These are phyloP conservation scores for Penicillium sclerotigenum DNA, from an alignment of 2,329 filamentous ascomycete species.

Conservation along the genomic window DNA sequence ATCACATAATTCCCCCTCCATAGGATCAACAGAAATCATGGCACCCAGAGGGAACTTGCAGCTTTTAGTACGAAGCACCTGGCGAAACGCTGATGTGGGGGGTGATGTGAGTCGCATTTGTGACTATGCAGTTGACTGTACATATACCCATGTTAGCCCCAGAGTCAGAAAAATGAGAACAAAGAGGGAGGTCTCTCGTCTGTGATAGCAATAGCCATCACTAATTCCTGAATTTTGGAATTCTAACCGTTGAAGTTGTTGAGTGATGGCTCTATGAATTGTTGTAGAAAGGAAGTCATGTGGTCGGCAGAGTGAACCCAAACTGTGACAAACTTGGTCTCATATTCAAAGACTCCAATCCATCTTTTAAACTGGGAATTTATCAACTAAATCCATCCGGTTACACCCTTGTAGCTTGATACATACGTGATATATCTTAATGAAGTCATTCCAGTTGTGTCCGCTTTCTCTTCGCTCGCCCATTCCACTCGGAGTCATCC, in stretches of 20 bases:
- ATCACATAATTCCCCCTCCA: constrained; percentile 15
- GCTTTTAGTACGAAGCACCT: constrained; percentile 2
- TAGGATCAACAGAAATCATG: background rate
- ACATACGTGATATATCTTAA: background rate
- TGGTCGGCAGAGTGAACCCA: constrained; percentile 5
- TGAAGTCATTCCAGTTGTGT: background rate
- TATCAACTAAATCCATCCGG: background rate
- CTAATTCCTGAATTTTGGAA: background rate
- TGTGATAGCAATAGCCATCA: background rate
- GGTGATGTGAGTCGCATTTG: constrained; percentile 3
- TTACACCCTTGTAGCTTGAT: background rate
- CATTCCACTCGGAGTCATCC: constrained; percentile 3
- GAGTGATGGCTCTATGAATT: background rate
- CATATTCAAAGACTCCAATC: background rate
- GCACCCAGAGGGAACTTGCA: constrained; percentile 4
- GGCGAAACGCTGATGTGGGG: constrained; percentile 17
- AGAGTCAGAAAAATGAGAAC: background rate
- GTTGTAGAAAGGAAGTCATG: constrained; percentile 13
- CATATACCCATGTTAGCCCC: constrained; percentile 2
- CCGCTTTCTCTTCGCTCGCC: background rate
- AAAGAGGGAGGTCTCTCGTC: background rate
- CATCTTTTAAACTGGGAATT: background rate
- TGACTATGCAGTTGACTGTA: constrained; percentile 1
- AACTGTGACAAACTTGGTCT: background rate
- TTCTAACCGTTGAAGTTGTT: background rate